Base-by-base conservation (phyloP, 176 grass and related monocot species). In the Carex pumila region DNA sequence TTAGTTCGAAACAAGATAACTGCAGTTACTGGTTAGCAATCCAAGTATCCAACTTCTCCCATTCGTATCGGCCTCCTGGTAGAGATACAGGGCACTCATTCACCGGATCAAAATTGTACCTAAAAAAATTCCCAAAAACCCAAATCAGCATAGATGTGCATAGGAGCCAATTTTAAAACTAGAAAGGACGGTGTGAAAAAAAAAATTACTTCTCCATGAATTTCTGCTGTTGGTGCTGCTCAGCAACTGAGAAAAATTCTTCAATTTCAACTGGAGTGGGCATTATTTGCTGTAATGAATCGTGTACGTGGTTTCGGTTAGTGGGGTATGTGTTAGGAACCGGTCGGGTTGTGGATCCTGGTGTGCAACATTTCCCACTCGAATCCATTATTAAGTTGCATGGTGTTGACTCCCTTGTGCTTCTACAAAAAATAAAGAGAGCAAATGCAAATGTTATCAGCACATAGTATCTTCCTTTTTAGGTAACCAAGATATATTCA, bases 101-200 rank as follows among this genome's bases (percentile, higher is more conserved):
- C 43, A 83, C 80, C 7, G 47, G 61, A 83, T 83, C 80, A 50
- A 83, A 83, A 52, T 83, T 83, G 49, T 83, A 83, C 80, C 80
- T 83, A 68, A 45, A 36, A 53, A 83, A 75, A 56, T 77, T 32
- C 6, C 2, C 3, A 17, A 76, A 54, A 71, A 47, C 7, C 2
- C 8, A 45, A 22, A 18, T 71, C 68, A 71, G 79, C 41, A 39
- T 14, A 71, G 18, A 71, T 71, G 41, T 45, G 17, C 17, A 19
- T 47, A 5, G 39, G 13, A 50, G 45, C 25, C 25, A 25, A 73
- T 5, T 71, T 15, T 59, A 61, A 57, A 57, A 64, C 9, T 73
- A 56, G 56, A 2, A 65, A 52, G 12, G 3, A 9, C 8, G 17
- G 21, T 11, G 15, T 54, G 61, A 55, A 67, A 67, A 68, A 47